Conservation (phyloP, 2,329 filamentous ascomycete species). For the Neofusicoccum sp. region DNA sequence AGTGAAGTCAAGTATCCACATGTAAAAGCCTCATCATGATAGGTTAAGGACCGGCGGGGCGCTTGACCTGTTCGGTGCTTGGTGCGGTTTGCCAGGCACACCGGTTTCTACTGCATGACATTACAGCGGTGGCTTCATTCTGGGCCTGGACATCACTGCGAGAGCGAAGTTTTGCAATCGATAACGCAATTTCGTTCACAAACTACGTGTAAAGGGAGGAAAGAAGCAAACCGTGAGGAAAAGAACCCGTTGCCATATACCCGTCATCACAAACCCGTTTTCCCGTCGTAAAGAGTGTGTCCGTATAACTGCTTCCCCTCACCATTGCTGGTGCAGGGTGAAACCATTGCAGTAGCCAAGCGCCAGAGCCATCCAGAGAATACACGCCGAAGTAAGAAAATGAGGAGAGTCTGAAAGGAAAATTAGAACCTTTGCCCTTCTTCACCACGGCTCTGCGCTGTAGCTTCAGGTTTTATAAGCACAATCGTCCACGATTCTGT, state of each 20-base stretch:
- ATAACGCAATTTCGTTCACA: conserved; percentile 6
- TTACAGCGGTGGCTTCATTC: too few species aligned
- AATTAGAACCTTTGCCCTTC: too few species aligned
- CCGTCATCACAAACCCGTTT: neutral
- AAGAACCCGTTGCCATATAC: neutral
- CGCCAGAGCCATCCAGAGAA: conserved; percentile 15
- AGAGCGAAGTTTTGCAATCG: neutral
- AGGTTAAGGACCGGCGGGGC: neutral
- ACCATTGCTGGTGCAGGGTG: neutral
- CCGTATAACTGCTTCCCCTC: neutral
- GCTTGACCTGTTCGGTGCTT: neutral
- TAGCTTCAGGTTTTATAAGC: neutral
- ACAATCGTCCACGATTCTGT: neutral
- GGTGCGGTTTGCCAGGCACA: neutral
- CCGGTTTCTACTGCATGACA: too few species aligned
- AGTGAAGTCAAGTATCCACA: conserved; percentile 3
- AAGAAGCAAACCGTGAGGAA: neutral
- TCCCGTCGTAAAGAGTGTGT: conserved; percentile 7
- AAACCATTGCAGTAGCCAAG: conserved; percentile 8
- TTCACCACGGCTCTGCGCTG: neutral
- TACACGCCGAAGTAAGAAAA: conserved; percentile 12
- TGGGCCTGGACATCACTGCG: too few species aligned
- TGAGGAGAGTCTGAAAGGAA: neutral
- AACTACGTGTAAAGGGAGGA: conserved; percentile 1
- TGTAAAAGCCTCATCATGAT: neutral